Evolutionary conservation across 352 stramenopile species (phyloP).

Genomic region (Globisporangium okanoganense): DNA sequence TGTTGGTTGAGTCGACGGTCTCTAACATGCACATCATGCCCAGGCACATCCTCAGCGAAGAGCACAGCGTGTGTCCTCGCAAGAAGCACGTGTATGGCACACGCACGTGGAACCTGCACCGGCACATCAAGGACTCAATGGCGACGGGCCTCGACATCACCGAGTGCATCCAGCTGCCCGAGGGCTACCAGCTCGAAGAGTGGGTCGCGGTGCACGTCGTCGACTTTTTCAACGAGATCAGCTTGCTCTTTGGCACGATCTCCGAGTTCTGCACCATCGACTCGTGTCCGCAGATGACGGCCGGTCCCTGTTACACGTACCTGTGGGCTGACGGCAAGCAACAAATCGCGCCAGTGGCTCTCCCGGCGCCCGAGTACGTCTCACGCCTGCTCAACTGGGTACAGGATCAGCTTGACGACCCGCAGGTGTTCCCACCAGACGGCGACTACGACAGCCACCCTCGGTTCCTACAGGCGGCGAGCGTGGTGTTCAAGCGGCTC

Average conservation of each 20-base stretch:
- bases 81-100: slow-evolving; percentile 58
- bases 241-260: slow-evolving; percentile 87
- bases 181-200: slow-evolving; percentile 55
- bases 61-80: slow-evolving; percentile 44
- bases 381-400: slow-evolving; percentile 85
- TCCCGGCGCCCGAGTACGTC: slow-evolving; percentile 85
- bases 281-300: slow-evolving; percentile 69
- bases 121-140: slow-evolving; percentile 69
- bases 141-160: slow-evolving; percentile 44
- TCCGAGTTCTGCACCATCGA: slow-evolving; percentile 71
- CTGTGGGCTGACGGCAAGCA: slow-evolving; percentile 74
- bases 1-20: not conserved
- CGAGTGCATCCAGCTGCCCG: slow-evolving; percentile 63
- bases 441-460: slow-evolving; percentile 18
- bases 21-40: slow-evolving; percentile 29
- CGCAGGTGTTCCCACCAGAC: slow-evolving; percentile 45
- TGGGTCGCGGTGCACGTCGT: slow-evolving; percentile 78
- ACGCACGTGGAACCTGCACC: slow-evolving; percentile 63
- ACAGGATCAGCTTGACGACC: slow-evolving; percentile 78
- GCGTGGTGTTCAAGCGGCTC: slow-evolving; percentile 92
- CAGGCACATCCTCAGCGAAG: slow-evolving; percentile 49
- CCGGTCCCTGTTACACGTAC: slow-evolving; percentile 85
- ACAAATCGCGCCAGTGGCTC: slow-evolving; percentile 37
- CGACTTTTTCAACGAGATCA: slow-evolving; percentile 94
- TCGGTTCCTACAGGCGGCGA: slow-evolving; percentile 50